These are phyloP conservation scores for Blepharisma undulans DNA, from an alignment of 169 alveolate species.

Conservation along the genomic window DNA sequence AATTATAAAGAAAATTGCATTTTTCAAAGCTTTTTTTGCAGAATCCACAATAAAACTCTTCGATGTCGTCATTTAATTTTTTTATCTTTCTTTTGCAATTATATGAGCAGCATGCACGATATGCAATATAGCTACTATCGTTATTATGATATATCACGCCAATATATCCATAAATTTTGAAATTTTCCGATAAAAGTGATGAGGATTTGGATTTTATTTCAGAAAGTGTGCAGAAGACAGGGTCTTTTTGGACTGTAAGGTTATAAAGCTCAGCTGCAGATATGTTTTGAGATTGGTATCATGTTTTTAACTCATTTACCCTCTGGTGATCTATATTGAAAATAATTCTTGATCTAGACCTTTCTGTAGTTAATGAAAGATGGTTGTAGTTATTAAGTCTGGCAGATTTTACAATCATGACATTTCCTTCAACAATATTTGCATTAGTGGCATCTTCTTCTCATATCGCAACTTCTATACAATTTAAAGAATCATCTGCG, in stretches of 20 bases:
- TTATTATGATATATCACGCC: background rate
- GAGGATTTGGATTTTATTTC: background rate
- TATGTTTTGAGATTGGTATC: background rate
- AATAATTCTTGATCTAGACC: background rate
- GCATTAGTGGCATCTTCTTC: background rate
- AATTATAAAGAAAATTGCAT: background rate
- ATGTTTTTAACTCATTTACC: background rate
- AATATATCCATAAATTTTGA: background rate
- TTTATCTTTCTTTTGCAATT: background rate
- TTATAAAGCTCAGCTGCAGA: background rate
- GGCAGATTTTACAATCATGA: background rate
- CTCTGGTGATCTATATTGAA: background rate
- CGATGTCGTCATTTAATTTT: background rate
- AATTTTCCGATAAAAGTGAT: background rate
- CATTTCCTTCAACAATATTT: background rate
- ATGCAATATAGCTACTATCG: background rate
- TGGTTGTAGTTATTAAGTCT: background rate
- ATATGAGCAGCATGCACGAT: background rate
- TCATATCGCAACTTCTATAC: background rate
- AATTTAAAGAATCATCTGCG: background rate
- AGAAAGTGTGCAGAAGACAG: background rate
- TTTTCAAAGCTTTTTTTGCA: background rate
- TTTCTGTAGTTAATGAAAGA: background rate
- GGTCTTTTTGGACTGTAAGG: background rate
- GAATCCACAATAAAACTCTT: background rate